phyloP scores from a whole-genome alignment of 2,329 filamentous ascomycete genomes.

The Ascochyta pisi region DNA sequence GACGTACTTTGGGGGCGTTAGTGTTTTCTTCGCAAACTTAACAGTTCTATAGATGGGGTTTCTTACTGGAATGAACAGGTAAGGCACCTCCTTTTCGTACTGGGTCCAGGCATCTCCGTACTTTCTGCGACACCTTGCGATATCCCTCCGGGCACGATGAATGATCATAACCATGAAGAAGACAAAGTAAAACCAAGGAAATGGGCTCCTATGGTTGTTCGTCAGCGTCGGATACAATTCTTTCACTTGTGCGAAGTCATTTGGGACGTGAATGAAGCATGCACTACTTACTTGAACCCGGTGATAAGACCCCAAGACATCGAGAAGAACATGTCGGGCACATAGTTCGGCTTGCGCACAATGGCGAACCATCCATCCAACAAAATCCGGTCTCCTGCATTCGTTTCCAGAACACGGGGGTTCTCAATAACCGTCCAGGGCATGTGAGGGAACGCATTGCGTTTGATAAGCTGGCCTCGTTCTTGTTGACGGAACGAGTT shows the following conservation, averaged over 20 bases:
- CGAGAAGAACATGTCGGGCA: constrained; percentile 80
- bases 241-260: neutral
- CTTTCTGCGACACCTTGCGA: constrained; percentile 74
- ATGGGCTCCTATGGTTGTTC: constrained; percentile 55
- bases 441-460: constrained; percentile 84
- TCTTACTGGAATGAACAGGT: constrained; percentile 76
- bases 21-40: neutral
- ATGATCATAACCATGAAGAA: constrained; percentile 82
- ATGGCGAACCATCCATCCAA: constrained; percentile 79
- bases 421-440: constrained; percentile 84
- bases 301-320: constrained; percentile 78
- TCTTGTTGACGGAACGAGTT: constrained; percentile 85
- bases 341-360: constrained; percentile 80
- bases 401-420: constrained; percentile 75
- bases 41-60: neutral
- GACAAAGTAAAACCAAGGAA: constrained; percentile 85
- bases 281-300: constrained; percentile 67
- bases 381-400: constrained; percentile 76
- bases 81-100: constrained; percentile 79
- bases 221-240: neutral
- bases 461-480: constrained; percentile 69
- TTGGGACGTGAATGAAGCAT: neutral
- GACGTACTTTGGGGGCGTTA: constrained; percentile 2
- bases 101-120: constrained; percentile 82
- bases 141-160: constrained; percentile 77